Conservation (phyloP, 1,284 basidiomycete genomes). For the Lignosus rhinocerotis region DNA sequence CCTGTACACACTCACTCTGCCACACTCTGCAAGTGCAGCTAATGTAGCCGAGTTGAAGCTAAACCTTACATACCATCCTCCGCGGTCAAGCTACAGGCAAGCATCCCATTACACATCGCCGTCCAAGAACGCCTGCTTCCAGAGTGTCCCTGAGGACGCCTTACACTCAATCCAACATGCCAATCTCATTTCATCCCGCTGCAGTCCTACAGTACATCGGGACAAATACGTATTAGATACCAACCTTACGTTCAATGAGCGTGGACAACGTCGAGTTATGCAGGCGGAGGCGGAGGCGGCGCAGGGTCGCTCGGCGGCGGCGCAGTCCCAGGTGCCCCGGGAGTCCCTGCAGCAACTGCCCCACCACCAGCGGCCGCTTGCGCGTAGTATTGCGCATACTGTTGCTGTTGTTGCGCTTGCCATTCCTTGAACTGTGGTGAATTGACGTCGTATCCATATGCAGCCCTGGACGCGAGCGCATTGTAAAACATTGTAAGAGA, state of each 20-base stretch:
- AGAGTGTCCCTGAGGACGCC: too few species aligned
- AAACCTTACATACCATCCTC: too few species aligned
- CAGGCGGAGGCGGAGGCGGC: constrained; percentile 37
- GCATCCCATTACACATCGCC: too few species aligned
- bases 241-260: constrained; percentile 17
- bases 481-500: constrained; percentile 11
- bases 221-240: constrained; percentile 27
- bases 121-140: too few species aligned
- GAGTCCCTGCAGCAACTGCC: neutral
- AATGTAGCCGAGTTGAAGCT: too few species aligned
- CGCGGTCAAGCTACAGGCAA: too few species aligned
- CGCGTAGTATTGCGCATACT: constrained; percentile 73
- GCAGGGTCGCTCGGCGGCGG: constrained; percentile 42
- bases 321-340: constrained; percentile 26
- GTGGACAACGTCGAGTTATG: constrained; percentile 18
- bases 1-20: too few species aligned
- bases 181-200: constrained; percentile 5
- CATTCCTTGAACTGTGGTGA: constrained; percentile 79
- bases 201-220: constrained; percentile 24
- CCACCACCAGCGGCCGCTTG: constrained; percentile 21
- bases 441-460: constrained; percentile 89
- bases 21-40: too few species aligned
- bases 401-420: constrained; percentile 67
- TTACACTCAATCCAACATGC: neutral
- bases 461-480: constrained; percentile 55